Evolutionary conservation across 2,329 filamentous ascomycete species (phyloP).

Genomic region (Fusarium coffeatum): DNA sequence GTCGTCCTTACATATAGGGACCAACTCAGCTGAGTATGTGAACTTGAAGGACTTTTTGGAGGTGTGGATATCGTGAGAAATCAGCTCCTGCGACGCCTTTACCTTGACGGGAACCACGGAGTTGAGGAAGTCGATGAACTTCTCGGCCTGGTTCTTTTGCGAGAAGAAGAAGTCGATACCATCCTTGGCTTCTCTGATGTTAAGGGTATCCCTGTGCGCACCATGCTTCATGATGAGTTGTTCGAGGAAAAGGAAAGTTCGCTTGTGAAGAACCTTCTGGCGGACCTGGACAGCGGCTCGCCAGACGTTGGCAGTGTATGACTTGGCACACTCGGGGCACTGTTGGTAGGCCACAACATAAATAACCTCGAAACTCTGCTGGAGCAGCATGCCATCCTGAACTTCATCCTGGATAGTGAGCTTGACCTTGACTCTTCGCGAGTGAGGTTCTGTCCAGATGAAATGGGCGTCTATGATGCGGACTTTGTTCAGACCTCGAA

Average conservation of each 20-base stretch:
- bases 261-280: slow-evolving; percentile 96
- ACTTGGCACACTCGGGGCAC: slow-evolving; percentile 94
- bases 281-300: slow-evolving; percentile 92
- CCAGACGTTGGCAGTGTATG: slow-evolving; percentile 97
- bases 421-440: slow-evolving; percentile 90
- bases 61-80: slow-evolving; percentile 93
- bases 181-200: slow-evolving; percentile 97
- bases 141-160: slow-evolving; percentile 88
- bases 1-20: slow-evolving; percentile 98
- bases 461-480: slow-evolving; percentile 96
- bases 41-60: slow-evolving; percentile 95
- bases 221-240: slow-evolving; percentile 95
- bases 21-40: slow-evolving; percentile 86
- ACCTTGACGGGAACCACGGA: slow-evolving; percentile 81
- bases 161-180: slow-evolving; percentile 97
- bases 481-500: slow-evolving; percentile 87
- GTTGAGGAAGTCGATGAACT: slow-evolving; percentile 89
- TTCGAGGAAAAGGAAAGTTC: slow-evolving; percentile 78
- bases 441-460: slow-evolving; percentile 98
- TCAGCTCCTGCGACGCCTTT: slow-evolving; percentile 85
- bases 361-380: slow-evolving; percentile 95
- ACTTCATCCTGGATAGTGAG: slow-evolving; percentile 86
- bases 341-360: slow-evolving; percentile 93
- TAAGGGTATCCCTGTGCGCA: slow-evolving; percentile 92
- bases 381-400: slow-evolving; percentile 74